Conservation (phyloP, 225 moss, liverwort and hornwort species). For the Thuidium tamariscinum region DNA sequence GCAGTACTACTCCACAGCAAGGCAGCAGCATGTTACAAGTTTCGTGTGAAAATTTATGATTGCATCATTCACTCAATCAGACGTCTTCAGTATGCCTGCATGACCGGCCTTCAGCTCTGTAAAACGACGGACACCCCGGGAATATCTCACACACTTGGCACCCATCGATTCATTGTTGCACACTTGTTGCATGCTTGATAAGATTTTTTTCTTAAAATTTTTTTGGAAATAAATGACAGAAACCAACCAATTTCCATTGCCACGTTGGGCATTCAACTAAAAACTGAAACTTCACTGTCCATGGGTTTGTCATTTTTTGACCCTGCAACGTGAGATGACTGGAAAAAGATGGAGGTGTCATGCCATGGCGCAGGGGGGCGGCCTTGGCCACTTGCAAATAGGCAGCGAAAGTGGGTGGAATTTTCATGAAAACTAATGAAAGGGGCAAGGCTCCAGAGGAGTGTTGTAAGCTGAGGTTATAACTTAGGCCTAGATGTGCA, state of each 20-base stretch:
- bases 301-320: background rate
- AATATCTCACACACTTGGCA: background rate
- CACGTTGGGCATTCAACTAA: background rate
- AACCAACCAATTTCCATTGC: too few species aligned
- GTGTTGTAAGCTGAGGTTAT: background rate
- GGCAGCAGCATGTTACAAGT: background rate
- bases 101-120: background rate
- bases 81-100: background rate
- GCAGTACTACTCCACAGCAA: background rate
- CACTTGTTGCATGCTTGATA: background rate
- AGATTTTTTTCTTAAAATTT: too few species aligned
- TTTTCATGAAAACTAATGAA: background rate
- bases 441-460: background rate
- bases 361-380: accelerated
- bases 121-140: background rate
- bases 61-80: background rate
- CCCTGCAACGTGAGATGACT: background rate
- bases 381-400: background rate
- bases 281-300: background rate
- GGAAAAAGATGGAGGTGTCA: background rate
- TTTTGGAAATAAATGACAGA: too few species aligned
- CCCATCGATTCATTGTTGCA: background rate
- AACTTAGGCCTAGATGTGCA: too few species aligned
- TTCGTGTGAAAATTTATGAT: background rate
- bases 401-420: background rate